A percentile compares a stretch with the other conserved stretches of the same genome.
Evolutionary conservation across 352 stramenopile species (phyloP).

Genomic region (Phytophthora palmivora): DNA sequence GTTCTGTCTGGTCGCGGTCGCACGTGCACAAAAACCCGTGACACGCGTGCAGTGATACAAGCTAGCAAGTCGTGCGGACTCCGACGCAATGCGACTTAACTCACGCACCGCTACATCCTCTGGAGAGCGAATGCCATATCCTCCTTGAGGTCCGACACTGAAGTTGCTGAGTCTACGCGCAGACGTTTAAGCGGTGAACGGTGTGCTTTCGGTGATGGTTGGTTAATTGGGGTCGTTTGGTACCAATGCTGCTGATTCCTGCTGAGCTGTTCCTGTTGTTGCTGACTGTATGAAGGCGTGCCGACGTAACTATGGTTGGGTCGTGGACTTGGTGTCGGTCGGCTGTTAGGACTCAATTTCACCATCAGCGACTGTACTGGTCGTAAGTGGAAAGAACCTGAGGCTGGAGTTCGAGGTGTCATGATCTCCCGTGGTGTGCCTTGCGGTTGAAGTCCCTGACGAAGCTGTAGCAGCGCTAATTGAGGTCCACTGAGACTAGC

Average conservation of each 20-base stretch:
- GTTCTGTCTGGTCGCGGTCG: conserved; percentile 44
- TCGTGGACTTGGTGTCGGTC: conserved; percentile 37
- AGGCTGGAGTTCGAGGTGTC: conserved; percentile 38
- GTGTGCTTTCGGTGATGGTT: conserved; percentile 30
- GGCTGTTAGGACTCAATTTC: conserved; percentile 37
- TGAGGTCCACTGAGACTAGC: conserved; percentile 29
- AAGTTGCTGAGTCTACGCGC: conserved; percentile 31
- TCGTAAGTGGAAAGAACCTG: conserved; percentile 51
- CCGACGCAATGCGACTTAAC: conserved; percentile 61
- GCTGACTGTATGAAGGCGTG: conserved; percentile 38
- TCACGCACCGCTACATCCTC: conserved; percentile 69
- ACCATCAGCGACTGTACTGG: conserved; percentile 52
- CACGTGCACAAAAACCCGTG: conserved; percentile 66
- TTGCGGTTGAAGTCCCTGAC: conserved; percentile 31
- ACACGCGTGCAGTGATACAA: conserved; percentile 75
- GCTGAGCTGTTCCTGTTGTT: conserved; percentile 30
- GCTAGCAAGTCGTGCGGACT: conserved; percentile 71
- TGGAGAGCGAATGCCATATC: conserved; percentile 26
- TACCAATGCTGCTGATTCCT: conserved; percentile 36
- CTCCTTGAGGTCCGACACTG: conserved; percentile 13
- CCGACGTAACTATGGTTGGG: conserved; percentile 27
- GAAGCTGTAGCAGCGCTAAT: conserved; percentile 39
- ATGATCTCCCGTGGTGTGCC: conserved; percentile 33
- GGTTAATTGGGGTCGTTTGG: conserved; percentile 18
- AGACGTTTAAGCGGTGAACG: conserved; percentile 36